A percentile compares a stretch with the other conserved stretches of the same genome.
These are phyloP conservation scores for Fusarium goolgardi DNA, from an alignment of 2,329 filamentous ascomycete genomes.

Conservation along the genomic window DNA sequence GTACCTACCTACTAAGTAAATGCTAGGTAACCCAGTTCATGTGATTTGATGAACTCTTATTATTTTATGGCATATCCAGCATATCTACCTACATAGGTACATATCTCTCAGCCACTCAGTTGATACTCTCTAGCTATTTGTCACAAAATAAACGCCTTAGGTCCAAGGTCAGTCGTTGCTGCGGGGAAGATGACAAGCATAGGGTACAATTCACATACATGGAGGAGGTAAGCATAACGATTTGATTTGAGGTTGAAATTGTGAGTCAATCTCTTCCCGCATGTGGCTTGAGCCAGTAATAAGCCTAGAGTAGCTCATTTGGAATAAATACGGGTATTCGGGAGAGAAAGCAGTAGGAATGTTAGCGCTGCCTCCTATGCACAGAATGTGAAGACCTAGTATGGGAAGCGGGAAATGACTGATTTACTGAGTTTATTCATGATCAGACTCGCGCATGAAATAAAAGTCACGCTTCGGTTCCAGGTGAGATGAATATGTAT, in stretches of 20 bases:
- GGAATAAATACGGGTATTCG: not conserved
- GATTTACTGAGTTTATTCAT: not conserved
- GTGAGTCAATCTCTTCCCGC: constrained; percentile 25
- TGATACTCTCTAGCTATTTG: not conserved
- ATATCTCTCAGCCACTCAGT: not conserved
- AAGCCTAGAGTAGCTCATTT: not conserved
- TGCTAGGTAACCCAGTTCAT: not conserved
- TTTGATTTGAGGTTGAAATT: constrained; percentile 23
- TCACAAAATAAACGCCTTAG: constrained; percentile 3
- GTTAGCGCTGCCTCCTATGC: not conserved
- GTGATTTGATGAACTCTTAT: not conserved
- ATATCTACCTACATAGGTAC: too few species aligned
- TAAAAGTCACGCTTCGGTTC: not conserved
- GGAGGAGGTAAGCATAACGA: constrained; percentile 20
- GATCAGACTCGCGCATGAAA: not conserved
- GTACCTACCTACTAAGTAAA: too few species aligned
- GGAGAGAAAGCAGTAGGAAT: not conserved
- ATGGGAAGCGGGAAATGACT: not conserved
- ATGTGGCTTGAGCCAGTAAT: constrained; percentile 33
- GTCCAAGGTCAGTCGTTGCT: constrained; percentile 15
- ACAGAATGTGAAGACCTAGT: not conserved
- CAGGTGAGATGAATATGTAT: not conserved
- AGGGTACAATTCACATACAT: not conserved
- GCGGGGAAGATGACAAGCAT: constrained; percentile 36
- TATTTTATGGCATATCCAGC: not conserved